phyloP scores from a whole-genome alignment of 1,284 basidiomycete genomes.

The Fomitopsis palustris region DNA sequence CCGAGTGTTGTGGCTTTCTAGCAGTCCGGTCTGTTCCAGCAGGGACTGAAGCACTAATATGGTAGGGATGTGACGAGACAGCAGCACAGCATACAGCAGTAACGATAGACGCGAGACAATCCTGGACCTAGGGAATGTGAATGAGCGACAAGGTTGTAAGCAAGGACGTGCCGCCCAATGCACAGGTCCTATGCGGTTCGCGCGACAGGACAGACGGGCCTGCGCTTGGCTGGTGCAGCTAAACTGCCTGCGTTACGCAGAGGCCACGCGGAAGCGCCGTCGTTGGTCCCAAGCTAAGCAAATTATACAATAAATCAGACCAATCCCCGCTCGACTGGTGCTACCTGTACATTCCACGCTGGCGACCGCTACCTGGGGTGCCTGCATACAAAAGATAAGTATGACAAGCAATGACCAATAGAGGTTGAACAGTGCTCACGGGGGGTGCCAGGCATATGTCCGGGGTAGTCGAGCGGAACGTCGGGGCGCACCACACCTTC shows the following conservation, averaged over 20 bases:
- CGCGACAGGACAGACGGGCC: neutral
- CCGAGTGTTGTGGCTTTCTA: neutral
- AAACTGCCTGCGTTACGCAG: neutral
- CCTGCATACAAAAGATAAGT: neutral
- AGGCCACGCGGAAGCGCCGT: neutral
- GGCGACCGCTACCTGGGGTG: neutral
- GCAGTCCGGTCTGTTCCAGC: neutral
- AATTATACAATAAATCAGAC: neutral
- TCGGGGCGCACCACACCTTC: slow-evolving; percentile 11
- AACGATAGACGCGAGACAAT: neutral
- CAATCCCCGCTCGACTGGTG: neutral
- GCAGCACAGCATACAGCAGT: neutral
- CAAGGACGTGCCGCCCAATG: neutral
- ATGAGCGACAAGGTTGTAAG: neutral
- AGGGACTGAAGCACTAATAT: neutral
- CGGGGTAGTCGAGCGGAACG: slow-evolving; percentile 12
- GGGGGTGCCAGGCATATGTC: slow-evolving; percentile 1
- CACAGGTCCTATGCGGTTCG: too few species aligned
- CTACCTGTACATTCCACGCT: neutral
- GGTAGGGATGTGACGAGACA: neutral
- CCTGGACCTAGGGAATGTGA: neutral
- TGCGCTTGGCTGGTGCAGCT: neutral
- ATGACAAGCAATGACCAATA: slow-evolving; percentile 2
- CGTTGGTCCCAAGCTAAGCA: neutral
- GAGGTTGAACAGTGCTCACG: neutral